Conservation (phyloP, 2,329 filamentous ascomycete species). For the Cercospora brassicicola region DNA sequence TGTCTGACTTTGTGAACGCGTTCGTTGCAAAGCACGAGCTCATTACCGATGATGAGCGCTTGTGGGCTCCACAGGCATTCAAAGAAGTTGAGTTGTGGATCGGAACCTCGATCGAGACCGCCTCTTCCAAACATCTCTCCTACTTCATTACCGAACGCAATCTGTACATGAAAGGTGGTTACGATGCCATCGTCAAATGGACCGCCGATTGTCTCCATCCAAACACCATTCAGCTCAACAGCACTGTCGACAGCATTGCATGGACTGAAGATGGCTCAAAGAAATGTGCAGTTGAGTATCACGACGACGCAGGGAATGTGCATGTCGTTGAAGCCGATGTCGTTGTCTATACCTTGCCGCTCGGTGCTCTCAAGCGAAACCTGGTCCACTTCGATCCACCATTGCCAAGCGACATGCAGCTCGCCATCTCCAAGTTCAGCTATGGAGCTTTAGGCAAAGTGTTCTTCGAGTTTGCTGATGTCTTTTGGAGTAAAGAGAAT, state of each 20-base stretch:
- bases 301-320: constrained; percentile 28
- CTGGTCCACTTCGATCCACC: constrained; percentile 45
- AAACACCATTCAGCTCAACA: constrained; percentile 42
- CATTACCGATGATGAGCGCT: constrained; percentile 45
- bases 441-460: constrained; percentile 49
- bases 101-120: constrained; percentile 45
- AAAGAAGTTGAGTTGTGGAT: constrained; percentile 50
- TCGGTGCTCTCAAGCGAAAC: constrained; percentile 44
- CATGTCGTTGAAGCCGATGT: constrained; percentile 41
- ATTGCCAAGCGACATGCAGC: constrained; percentile 41
- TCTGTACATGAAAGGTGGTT: constrained; percentile 50
- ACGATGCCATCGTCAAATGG: constrained; percentile 48
- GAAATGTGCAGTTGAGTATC: constrained; percentile 32
- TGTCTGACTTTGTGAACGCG: constrained; percentile 44
- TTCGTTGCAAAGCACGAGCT: constrained; percentile 46
- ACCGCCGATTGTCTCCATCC: constrained; percentile 42
- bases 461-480: constrained; percentile 47
- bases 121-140: constrained; percentile 46
- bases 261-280: constrained; percentile 40
- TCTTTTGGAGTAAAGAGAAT: constrained; percentile 50
- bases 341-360: constrained; percentile 44
- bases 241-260: constrained; percentile 42
- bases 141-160: constrained; percentile 50
- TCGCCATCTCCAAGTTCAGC: constrained; percentile 42
- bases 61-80: constrained; percentile 48